These are phyloP conservation scores for Aspergillus incahuasiensis DNA, from an alignment of 495 filamentous ascomycete species.

Conservation along the genomic window DNA sequence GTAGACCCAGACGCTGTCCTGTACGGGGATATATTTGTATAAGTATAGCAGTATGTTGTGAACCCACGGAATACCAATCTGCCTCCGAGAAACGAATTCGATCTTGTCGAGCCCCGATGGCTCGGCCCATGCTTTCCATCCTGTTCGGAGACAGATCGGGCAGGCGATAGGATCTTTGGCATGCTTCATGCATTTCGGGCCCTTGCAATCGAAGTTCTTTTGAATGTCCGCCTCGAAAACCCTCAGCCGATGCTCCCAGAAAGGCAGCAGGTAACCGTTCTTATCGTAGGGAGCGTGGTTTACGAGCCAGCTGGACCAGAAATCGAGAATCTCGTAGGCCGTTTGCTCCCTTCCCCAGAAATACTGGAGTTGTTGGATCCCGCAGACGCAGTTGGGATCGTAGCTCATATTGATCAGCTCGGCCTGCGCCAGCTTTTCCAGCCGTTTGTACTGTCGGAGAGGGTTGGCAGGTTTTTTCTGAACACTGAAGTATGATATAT, in stretches of 20 bases:
- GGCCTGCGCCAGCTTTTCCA: constrained; percentile 12
- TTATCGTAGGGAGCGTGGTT: constrained; percentile 8
- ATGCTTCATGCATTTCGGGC: constrained; percentile 4
- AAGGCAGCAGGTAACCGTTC: constrained; percentile 3
- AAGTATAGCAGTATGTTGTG: constrained; percentile 6
- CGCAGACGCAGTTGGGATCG: constrained; percentile 10
- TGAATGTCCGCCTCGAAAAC: neutral
- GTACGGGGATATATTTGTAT: constrained; percentile 5
- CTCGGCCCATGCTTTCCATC: constrained; percentile 12
- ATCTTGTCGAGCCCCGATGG: constrained; percentile 4
- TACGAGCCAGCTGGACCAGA: constrained; percentile 13
- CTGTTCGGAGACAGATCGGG: constrained; percentile 3
- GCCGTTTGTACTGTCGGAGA: constrained; percentile 7
- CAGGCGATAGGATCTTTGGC: neutral
- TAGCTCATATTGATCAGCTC: constrained; percentile 13
- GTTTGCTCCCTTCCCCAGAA: constrained; percentile 7
- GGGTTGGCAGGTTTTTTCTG: constrained; percentile 1
- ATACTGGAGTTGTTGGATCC: constrained; percentile 8
- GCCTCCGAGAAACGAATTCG: constrained; percentile 10
- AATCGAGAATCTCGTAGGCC: constrained; percentile 8
- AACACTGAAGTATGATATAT: constrained; percentile 1
- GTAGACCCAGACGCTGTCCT: neutral
- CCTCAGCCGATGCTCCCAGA: constrained; percentile 11
- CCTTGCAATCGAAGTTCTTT: constrained; percentile 5
- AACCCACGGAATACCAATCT: constrained; percentile 6